phyloP scores from a whole-genome alignment of 192 early-diverging fungal species.

The Spinellus fusiger region DNA sequence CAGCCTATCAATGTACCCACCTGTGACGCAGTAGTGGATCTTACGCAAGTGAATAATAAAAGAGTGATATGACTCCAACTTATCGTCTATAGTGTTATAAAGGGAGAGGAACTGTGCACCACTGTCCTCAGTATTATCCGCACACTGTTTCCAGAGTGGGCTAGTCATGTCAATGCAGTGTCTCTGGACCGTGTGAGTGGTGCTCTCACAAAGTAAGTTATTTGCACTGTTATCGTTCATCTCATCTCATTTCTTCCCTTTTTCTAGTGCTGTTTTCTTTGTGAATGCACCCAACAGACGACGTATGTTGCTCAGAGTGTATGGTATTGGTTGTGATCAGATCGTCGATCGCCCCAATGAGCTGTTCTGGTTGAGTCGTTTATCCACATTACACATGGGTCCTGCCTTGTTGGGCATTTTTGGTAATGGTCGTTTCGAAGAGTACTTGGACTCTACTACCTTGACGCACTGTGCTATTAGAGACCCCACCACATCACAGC shows the following conservation, averaged over 20 bases:
- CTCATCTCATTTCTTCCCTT: neutral
- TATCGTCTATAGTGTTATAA: constrained; percentile 7
- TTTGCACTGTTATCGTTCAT: neutral
- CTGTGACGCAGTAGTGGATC: constrained; percentile 13
- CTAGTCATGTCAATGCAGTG: constrained; percentile 24
- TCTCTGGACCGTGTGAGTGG: constrained; percentile 50
- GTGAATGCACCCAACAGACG: constrained; percentile 8
- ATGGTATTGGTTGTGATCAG: constrained; percentile 77
- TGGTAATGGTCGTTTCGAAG: constrained; percentile 77
- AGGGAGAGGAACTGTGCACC: constrained; percentile 14
- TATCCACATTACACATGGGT: constrained; percentile 67
- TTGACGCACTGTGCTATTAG: constrained; percentile 64
- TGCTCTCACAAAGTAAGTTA: constrained; percentile 58
- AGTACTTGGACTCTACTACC: constrained; percentile 71
- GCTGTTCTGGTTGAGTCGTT: constrained; percentile 65
- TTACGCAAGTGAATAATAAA: neutral
- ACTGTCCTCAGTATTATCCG: constrained; percentile 7
- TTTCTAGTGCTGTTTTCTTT: constrained; percentile 21
- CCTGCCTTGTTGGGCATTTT: constrained; percentile 71
- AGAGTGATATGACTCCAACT: neutral
- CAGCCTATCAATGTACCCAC: neutral
- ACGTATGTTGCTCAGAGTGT: constrained; percentile 59
- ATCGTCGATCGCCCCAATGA: constrained; percentile 73
- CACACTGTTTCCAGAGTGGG: constrained; percentile 23
- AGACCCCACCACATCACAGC: constrained; percentile 52